phyloP scores from a whole-genome alignment of 352 stramenopile genomes.

The Albugo laibachii region DNA sequence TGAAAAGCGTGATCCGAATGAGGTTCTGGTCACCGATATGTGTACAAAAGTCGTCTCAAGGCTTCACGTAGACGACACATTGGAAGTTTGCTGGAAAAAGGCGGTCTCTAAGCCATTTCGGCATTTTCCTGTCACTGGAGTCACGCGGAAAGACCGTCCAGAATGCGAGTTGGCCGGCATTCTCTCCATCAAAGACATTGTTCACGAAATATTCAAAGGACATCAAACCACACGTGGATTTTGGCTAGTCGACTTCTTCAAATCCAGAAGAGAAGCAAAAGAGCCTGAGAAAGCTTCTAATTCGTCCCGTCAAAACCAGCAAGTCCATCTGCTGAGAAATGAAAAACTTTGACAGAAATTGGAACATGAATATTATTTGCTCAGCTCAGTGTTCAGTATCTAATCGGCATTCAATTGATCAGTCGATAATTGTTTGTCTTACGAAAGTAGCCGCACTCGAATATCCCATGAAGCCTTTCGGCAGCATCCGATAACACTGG shows the following conservation, averaged over 20 bases:
- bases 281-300: constrained; percentile 6
- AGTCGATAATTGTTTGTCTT: constrained; percentile 1
- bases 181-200: constrained; percentile 72
- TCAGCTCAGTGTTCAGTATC: too few relatives aligned
- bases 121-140: constrained; percentile 65
- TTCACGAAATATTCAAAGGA: constrained; percentile 67
- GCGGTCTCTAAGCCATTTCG: constrained; percentile 43
- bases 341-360: neutral
- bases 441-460: constrained; percentile 5
- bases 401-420: neutral
- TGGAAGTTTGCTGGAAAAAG: constrained; percentile 63
- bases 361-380: too few relatives aligned
- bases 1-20: constrained; percentile 35
- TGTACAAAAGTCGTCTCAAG: constrained; percentile 28
- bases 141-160: constrained; percentile 48
- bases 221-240: constrained; percentile 49
- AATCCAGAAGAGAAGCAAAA: constrained; percentile 51
- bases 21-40: constrained; percentile 32
- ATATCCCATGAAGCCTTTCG: constrained; percentile 7
- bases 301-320: neutral
- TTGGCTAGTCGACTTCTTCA: constrained; percentile 72
- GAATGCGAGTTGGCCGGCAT: constrained; percentile 59
- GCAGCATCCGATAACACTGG: constrained; percentile 3
- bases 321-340: neutral
- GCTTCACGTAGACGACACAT: constrained; percentile 54